These are phyloP conservation scores for Fusarium paranaense DNA, from an alignment of 2,329 filamentous ascomycete species.

Conservation along the genomic window DNA sequence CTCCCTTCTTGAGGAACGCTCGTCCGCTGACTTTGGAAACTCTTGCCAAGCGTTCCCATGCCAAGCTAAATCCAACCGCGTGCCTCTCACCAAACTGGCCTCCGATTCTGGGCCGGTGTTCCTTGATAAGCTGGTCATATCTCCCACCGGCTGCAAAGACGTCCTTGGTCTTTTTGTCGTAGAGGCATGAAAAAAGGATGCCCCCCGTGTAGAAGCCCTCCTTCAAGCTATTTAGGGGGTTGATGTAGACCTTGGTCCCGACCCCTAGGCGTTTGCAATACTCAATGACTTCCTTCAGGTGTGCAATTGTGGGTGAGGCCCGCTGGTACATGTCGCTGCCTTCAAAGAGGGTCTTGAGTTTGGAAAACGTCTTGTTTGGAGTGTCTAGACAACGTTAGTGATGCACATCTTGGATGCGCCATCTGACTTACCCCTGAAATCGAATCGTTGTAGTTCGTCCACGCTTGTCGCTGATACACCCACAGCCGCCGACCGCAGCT, in stretches of 20 bases:
- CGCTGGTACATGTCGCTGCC: conserved; percentile 77
- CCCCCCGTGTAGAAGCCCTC: conserved; percentile 91
- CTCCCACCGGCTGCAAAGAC: conserved; percentile 94
- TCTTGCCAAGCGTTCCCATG: conserved; percentile 84
- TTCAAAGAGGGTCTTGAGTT: conserved; percentile 70
- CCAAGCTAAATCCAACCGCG: conserved; percentile 91
- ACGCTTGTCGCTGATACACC: conserved; percentile 90
- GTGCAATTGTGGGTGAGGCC: conserved; percentile 79
- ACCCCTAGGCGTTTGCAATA: conserved; percentile 83
- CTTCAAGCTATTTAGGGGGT: conserved; percentile 87
- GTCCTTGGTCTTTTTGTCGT: conserved; percentile 84
- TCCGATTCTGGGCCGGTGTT: conserved; percentile 79
- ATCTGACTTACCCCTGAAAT: conserved; percentile 77
- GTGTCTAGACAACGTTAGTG: conserved; percentile 56
- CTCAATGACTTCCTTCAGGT: conserved; percentile 81
- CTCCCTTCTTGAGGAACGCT: conserved; percentile 75
- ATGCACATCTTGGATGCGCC: not conserved
- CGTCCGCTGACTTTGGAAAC: conserved; percentile 68
- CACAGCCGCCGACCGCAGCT: conserved; percentile 83
- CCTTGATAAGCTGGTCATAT: conserved; percentile 89
- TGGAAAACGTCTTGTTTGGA: conserved; percentile 67
- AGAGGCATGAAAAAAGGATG: conserved; percentile 89
- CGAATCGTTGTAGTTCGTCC: conserved; percentile 89
- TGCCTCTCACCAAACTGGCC: conserved; percentile 74
- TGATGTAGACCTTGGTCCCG: conserved; percentile 82